These are phyloP conservation scores for Paramecium octaurelia DNA, from an alignment of 73 alveolate genomes.

Conservation along the genomic window DNA sequence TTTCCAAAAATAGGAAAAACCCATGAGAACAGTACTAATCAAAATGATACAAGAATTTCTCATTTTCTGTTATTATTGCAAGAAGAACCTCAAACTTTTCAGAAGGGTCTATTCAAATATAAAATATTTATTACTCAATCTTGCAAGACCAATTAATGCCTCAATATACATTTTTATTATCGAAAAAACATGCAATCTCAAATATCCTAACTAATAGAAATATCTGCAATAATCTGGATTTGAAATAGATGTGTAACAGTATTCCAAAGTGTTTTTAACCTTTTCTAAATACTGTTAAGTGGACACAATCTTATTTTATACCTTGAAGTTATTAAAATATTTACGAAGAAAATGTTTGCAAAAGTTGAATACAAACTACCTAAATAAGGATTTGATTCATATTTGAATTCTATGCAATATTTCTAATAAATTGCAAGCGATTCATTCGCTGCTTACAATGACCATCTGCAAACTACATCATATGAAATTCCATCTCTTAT, in stretches of 20 bases:
- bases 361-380: background rate
- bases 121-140: background rate
- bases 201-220: background rate
- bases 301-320: background rate
- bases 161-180: background rate
- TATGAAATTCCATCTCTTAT: background rate
- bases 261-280: background rate
- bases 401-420: background rate
- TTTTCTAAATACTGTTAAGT: background rate
- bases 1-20: background rate
- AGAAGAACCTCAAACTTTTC: background rate
- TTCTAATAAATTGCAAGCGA: background rate
- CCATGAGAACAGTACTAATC: background rate
- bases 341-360: background rate
- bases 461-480: constrained; percentile 3
- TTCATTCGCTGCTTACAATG: background rate
- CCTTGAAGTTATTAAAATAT: background rate
- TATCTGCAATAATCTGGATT: constrained; percentile 7
- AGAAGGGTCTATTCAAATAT: background rate
- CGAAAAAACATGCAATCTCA: background rate
- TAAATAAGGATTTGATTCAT: background rate
- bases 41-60: background rate
- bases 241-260: background rate
- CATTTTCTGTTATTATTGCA: background rate
- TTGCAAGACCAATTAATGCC: background rate